Conservation (phyloP, 148 eudicot species). For the Heliosperma pusillum region DNA sequence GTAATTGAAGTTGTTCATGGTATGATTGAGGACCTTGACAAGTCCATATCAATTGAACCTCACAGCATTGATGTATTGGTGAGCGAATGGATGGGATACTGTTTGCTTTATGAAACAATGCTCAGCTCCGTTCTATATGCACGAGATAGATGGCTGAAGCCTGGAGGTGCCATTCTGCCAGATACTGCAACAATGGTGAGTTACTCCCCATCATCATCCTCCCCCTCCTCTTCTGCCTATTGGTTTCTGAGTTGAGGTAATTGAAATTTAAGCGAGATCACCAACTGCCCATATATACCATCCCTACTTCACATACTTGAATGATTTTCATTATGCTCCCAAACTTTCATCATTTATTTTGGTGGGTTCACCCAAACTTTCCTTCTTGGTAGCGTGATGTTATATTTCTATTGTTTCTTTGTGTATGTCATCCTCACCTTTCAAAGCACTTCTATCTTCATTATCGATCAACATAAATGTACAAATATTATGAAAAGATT, state of each 20-base stretch:
- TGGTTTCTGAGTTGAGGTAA: neutral
- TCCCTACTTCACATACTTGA: neutral
- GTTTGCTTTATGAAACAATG: constrained; percentile 95
- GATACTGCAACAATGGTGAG: constrained; percentile 92
- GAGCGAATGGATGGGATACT: constrained; percentile 99
- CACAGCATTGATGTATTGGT: constrained; percentile 78
- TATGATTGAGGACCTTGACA: constrained; percentile 88
- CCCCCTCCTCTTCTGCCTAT: neutral
- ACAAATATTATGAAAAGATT: no score
- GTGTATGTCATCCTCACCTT: neutral
- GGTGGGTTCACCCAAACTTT: no score
- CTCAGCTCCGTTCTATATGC: constrained; percentile 84
- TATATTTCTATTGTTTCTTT: neutral
- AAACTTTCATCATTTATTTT: neutral
- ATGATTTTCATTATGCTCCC: neutral
- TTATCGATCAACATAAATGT: no score
- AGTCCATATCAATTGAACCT: constrained; percentile 47
- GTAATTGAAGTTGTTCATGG: constrained; percentile 71
- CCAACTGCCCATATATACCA: neutral
- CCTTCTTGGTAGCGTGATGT: neutral
- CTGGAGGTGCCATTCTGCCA: constrained; percentile 95
- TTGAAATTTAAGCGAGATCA: neutral
- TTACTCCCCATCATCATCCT: neutral
- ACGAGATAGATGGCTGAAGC: constrained; percentile 92
- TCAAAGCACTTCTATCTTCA: neutral